Evolutionary conservation across 352 stramenopile species (phyloP).

Genomic region (Elongisporangium undulatum): DNA sequence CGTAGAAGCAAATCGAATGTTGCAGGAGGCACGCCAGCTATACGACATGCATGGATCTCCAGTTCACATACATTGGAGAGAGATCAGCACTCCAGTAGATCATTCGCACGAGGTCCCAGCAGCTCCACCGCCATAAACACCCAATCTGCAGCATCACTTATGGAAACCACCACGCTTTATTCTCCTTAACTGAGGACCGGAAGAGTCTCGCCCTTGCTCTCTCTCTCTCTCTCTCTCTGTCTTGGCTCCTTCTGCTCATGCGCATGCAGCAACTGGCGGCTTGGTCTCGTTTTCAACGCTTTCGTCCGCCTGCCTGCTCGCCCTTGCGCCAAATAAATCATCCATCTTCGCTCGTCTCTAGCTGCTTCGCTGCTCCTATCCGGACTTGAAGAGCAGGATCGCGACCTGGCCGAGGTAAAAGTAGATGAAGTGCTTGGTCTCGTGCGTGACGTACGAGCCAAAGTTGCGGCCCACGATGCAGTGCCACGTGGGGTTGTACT

Average conservation of each 20-base stretch:
- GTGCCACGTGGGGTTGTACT: conserved; percentile 93
- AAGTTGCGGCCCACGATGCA: conserved; percentile 95
- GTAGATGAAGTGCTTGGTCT: conserved; percentile 95
- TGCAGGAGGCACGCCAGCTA: no score
- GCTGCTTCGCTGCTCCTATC: conserved; percentile 11
- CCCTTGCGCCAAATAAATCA: not conserved
- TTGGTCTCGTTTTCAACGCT: not conserved
- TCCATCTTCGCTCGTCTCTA: not conserved
- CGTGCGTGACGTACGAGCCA: conserved; percentile 92
- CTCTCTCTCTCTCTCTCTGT: not conserved
- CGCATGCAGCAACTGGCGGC: not conserved
- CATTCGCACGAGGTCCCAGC: no score
- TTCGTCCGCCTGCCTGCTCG: no score
- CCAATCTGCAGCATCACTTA: not conserved
- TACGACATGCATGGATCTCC: no score
- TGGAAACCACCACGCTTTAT: not conserved
- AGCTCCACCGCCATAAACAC: not conserved
- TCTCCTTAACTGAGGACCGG: not conserved
- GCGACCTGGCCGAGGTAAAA: conserved; percentile 94
- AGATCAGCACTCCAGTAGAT: no score
- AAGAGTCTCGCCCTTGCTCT: not conserved
- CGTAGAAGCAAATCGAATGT: no score
- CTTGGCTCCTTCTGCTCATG: not conserved
- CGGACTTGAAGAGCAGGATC: conserved; percentile 94
- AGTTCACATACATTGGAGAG: no score